These are phyloP conservation scores for Kregervanrija pseudodelftensis DNA, from an alignment of 805 yeast genomes.

Conservation along the genomic window DNA sequence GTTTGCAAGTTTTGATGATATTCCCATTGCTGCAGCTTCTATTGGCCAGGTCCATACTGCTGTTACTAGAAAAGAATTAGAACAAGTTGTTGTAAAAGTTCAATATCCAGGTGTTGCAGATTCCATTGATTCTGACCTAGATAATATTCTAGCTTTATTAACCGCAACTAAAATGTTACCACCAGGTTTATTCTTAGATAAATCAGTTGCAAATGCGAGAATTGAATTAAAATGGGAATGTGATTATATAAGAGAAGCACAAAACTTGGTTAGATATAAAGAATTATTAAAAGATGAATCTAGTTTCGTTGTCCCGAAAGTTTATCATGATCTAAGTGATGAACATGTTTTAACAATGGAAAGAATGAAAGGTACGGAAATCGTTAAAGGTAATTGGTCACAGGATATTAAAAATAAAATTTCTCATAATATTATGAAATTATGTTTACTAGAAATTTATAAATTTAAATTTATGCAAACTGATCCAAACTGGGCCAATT, in stretches of 20 bases:
- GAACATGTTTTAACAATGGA: conserved; percentile 87
- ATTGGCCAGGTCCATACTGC: conserved; percentile 96
- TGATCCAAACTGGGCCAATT: conserved; percentile 99
- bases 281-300: conserved; percentile 54
- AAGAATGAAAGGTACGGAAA: conserved; percentile 74
- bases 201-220: conserved; percentile 88
- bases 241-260: conserved; percentile 87
- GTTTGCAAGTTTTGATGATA: conserved; percentile 71
- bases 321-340: conserved; percentile 70
- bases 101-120: conserved; percentile 97
- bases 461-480: conserved; percentile 91
- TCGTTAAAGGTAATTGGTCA: conserved; percentile 65
- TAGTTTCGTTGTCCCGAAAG: conserved; percentile 74
- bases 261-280: conserved; percentile 60
- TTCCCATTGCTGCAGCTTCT: conserved; percentile 95
- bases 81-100: conserved; percentile 85
- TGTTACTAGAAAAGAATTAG: conserved; percentile 48
- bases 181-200: conserved; percentile 84
- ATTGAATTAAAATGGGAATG: conserved; percentile 96
- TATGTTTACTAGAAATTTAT: conserved; percentile 81
- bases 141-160: conserved; percentile 70
- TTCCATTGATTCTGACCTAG: conserved; percentile 90
- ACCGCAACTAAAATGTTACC: conserved; percentile 86
- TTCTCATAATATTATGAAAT: conserved; percentile 77
- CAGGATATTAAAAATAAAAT: conserved; percentile 76